Percentiles rank a stretch among this genome's conserved stretches.
Evolutionary conservation across 768 basidiomycete genomes (phyloP).

Genomic region (Mycena albidolilacea): DNA sequence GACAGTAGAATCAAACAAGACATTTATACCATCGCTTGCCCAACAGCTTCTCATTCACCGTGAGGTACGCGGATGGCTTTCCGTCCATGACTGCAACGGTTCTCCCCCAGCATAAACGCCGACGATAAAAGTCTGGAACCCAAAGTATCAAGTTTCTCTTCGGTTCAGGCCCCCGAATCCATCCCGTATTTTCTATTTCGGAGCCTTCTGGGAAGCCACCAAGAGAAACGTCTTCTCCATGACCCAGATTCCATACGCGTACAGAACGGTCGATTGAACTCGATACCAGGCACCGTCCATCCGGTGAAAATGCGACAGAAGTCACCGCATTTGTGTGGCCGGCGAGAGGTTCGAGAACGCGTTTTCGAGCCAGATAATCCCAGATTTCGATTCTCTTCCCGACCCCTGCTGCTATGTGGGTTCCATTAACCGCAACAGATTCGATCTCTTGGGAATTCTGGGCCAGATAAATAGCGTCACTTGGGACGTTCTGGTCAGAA

Average conservation of each 20-base stretch:
- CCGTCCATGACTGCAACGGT: constrained; percentile 33
- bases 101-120: constrained; percentile 35
- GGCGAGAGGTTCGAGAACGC: not conserved
- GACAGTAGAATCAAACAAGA: not conserved
- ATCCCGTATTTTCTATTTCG: constrained; percentile 4
- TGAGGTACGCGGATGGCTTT: constrained; percentile 19
- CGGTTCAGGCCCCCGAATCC: constrained; percentile 26
- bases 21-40: constrained; percentile 27
- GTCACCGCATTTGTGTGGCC: constrained; percentile 39
- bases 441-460: constrained; percentile 5
- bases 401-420: constrained; percentile 21
- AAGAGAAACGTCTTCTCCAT: not conserved
- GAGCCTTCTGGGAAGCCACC: constrained; percentile 30
- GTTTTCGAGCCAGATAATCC: not conserved
- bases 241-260: constrained; percentile 26
- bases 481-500: not conserved
- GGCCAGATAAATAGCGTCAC: not conserved
- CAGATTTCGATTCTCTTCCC: constrained; percentile 23
- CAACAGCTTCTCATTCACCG: not conserved
- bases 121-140: constrained; percentile 21
- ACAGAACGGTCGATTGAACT: constrained; percentile 37
- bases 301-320: constrained; percentile 40
- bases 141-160: constrained; percentile 27
- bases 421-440: constrained; percentile 4
- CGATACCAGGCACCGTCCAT: constrained; percentile 41